Evolutionary conservation across 2,329 filamentous ascomycete genomes (phyloP), one percentile per base, ranked within the genome.

Genomic region (Colletotrichum endophyticum): DNA sequence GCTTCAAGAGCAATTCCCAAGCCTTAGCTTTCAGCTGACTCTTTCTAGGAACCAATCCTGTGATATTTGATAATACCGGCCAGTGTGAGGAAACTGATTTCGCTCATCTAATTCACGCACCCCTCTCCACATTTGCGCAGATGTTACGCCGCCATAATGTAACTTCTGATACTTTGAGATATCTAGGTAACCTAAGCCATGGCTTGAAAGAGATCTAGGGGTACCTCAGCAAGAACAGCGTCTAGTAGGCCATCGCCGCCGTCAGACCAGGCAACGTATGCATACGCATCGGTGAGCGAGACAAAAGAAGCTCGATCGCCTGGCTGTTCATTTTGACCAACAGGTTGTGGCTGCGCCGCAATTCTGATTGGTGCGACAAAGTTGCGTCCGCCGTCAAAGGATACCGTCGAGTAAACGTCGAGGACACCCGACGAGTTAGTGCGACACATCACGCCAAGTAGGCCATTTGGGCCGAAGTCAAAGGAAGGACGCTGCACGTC

Each of bases 1-100:
- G 39, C 39, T 44, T 1, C 0, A n/a, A n/a, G 5, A 44, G 19
- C 9, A 4, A n/a, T 0, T n/a, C n/a, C 9, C 16, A 19, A 44
- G 36, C 36, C 3, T 44, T 44, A 11, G 16, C 36, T 44, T 22
- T 53, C 8, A 53, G n/a, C 3, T 53, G 44, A 53, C 44, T 49
- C 19, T n/a, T n/a, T 49, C 19, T 49, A 49, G 1, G 0, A n/a
- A n/a, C 11, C n/a, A 12, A 22, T 13, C n/a, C 11, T 53, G 2
- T 53, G 3, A 12, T 6, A 6, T 1, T 22, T 53, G n/a, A n/a
- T 13, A 8, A 22, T 13, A 22, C 44, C 11, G 44, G 19, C 39
- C 19, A 44, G 16, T 11, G 39, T 11, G 39, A 44, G 39, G 39
- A 44, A 19, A 22, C n/a, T 22, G n/a, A n/a, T 53, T 22, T 53